Base-by-base conservation (phyloP, 2,329 filamentous ascomycete genomes). In the Cytospora piceicola region DNA sequence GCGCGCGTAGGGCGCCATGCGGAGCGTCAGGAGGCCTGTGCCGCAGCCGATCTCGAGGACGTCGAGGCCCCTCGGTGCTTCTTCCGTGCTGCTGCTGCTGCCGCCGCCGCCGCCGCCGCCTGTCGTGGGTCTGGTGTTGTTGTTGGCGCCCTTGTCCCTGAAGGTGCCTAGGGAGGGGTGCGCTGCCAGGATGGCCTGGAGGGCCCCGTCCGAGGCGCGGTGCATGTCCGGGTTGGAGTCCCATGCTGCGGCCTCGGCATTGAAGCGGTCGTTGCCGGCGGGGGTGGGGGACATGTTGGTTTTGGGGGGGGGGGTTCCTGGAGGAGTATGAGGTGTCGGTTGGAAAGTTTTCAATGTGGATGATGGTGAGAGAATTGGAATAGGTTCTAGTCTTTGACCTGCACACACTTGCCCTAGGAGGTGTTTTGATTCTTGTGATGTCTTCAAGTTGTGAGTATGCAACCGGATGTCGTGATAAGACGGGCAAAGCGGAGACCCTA, bases 11-110 rank as follows among this genome's bases (percentile, higher is more conserved):
- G 83, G 83, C 0, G 83, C 79, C 3, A 85, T 74, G 11, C 74
- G 76, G 56, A 84, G 76, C 12, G 81, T 83, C 29, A 87, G 78
- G 0, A 86, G 78, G 11, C 84, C 84, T 4, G 84, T 87, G 58
- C 84, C 84, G 69, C 83, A 85, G 61, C 84, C 84, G 22, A 87
- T 80, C 73, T 87, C 85, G 3, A 87, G 80, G 9, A 86, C 78
- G 64, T 83, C 77, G 32, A 81, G 17, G 72, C 74, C 70, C n/a
- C n/a, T n/a, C n/a, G n/a, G n/a, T 67, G 66, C 36, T 70, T 4
- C 12, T 34, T 39, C 59, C 69, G 63, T 7, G 71, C 62, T 24
- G 70, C n/a, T n/a, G n/a, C n/a, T n/a, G n/a, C n/a, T n/a, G n/a
- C n/a, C n/a, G n/a, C n/a, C n/a, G n/a, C n/a, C n/a, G n/a, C n/a